Base-by-base conservation (phyloP, 2,329 filamentous ascomycete species). In the Lachnellula arida region DNA sequence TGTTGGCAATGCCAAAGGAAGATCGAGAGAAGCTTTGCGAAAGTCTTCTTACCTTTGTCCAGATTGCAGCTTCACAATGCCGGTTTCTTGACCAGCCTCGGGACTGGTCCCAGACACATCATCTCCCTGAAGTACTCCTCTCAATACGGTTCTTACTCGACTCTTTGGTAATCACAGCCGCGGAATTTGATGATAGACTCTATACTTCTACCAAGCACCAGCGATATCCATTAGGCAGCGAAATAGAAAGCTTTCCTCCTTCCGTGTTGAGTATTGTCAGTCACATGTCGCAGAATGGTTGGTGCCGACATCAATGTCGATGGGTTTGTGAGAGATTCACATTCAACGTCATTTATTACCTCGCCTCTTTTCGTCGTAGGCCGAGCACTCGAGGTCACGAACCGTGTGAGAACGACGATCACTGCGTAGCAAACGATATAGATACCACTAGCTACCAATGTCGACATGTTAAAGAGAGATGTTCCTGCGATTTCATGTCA, bases 341-440 rank as follows among this genome's bases (percentile, higher is more conserved):
- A 9, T 53, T 34, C 17, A 37, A 46, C 40, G 37, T 43, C 12
- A 28, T 46, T 15, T 46, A 34, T 19, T 53, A 53, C 42, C 40
- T 46, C 15, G 39, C 40, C 5, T 37, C 40, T 1, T 19, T 53
- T 53, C 40, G 39, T 22, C 40, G 39, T 11, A 25, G 15, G 4
- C 8, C n/a, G 17, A 19, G 32, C 22, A 9, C 7, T 39, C 25
- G 25, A 22, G 50, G 40, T 15, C 40, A 46, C 40, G 14, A 46
- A 19, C 4, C 15, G 4, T 53, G 50, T 42, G 17, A 37, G n/a
- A 17, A 22, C 32, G 9, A 46, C 37, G 40, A 46, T 19, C 25
- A 53, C 5, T 53, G 50, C 35, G 34, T 53, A 12, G 50, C 50
- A 12, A 34, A 53, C 17, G 46, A 53, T 15, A 15, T 32, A 46